These are phyloP conservation scores for Rubus parviflorus DNA, from an alignment of 306 rosid species.

Conservation along the genomic window DNA sequence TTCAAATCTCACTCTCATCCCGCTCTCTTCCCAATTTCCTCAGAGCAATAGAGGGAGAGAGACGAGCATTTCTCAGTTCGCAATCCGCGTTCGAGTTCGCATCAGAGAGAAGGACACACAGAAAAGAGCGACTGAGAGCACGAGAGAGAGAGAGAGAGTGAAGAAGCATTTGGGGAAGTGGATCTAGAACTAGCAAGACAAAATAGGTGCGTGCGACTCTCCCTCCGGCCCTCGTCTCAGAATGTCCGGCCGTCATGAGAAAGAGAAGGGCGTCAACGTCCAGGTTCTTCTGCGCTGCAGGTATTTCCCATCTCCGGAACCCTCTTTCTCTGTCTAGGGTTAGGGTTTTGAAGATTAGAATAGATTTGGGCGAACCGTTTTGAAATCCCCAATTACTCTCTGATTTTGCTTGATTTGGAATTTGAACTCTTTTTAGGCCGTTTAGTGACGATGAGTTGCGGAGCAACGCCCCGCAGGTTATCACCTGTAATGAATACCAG, in stretches of 20 bases:
- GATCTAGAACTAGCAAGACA: constrained; percentile 35
- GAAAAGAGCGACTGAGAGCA: not conserved
- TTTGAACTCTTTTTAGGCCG: constrained; percentile 42
- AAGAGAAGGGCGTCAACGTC: constrained; percentile 94
- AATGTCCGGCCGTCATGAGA: constrained; percentile 84
- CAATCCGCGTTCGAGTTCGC: not conserved
- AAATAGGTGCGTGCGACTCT: constrained; percentile 15
- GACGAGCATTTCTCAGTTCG: not conserved
- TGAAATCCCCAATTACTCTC: not conserved
- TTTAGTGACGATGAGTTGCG: constrained; percentile 91
- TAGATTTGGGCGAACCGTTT: not conserved
- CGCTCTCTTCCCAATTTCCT: constrained; percentile 36
- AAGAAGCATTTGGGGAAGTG: constrained; percentile 11
- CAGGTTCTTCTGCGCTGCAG: constrained; percentile 97
- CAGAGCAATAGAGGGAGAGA: not conserved
- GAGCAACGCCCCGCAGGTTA: constrained; percentile 83
- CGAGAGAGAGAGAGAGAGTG: constrained; percentile 17
- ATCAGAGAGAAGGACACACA: not conserved
- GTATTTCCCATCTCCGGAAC: constrained; percentile 26
- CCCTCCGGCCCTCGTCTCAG: constrained; percentile 23
- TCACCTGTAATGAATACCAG: constrained; percentile 71
- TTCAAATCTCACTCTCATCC: constrained; percentile 60
- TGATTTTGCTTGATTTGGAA: not conserved
- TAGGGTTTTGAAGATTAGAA: not conserved
- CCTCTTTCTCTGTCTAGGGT: not conserved